Conservation (phyloP, 306 rosid genomes). For the Quercus gilva region DNA sequence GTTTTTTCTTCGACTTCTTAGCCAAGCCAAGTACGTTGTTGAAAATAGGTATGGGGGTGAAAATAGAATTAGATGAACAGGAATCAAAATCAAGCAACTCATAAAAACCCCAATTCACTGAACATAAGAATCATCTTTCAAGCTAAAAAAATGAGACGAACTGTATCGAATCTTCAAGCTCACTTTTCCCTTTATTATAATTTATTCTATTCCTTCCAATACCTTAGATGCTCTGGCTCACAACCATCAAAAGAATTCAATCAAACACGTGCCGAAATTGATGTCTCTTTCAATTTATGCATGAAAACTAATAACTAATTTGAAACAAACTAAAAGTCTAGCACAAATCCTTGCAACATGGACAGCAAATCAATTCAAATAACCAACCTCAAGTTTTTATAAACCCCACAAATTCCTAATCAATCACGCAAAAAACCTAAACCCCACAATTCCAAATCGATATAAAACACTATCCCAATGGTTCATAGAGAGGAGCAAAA, state of each 20-base stretch:
- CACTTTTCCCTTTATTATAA: background rate
- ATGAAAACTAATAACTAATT: background rate
- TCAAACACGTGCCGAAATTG: background rate
- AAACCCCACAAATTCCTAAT: no score
- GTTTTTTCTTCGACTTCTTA: no score
- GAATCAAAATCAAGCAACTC: background rate
- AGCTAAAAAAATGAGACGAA: background rate
- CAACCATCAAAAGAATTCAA: background rate
- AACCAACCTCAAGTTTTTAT: background rate
- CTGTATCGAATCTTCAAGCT: background rate
- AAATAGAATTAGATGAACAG: background rate
- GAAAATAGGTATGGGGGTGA: background rate
- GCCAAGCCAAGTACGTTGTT: no score
- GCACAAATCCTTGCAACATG: background rate
- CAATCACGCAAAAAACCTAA: background rate
- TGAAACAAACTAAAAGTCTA: background rate
- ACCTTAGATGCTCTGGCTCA: background rate
- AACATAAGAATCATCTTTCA: background rate
- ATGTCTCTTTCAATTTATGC: background rate
- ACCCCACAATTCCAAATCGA: background rate
- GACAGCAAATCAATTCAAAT: background rate
- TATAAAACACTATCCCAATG: background rate
- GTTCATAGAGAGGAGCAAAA: background rate
- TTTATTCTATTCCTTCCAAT: background rate
- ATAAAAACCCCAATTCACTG: background rate